Conservation (phyloP, 768 basidiomycete genomes). For the Neoboletus magnificus region DNA sequence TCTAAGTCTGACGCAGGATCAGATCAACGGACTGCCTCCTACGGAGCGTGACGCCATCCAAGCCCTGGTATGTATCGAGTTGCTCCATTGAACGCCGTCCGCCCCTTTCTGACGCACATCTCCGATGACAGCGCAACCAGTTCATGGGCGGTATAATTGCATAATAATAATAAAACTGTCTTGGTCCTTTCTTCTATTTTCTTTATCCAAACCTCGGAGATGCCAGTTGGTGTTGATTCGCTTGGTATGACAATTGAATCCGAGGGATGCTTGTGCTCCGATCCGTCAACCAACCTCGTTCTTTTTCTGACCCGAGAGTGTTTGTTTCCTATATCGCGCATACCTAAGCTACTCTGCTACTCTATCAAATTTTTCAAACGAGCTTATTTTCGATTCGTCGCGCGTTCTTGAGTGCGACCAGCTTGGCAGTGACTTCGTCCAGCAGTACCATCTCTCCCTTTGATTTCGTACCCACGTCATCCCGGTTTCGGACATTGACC, state of each 20-base stretch:
- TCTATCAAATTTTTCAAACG: slow-evolving; percentile 20
- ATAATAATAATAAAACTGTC: slow-evolving; percentile 8
- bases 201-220: background rate
- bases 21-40: slow-evolving; percentile 78
- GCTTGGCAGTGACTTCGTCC: slow-evolving; percentile 64
- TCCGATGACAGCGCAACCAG: slow-evolving; percentile 29
- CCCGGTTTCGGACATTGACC: slow-evolving; percentile 94
- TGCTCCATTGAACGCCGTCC: background rate
- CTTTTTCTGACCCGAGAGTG: background rate
- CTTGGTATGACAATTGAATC: background rate
- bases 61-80: slow-evolving; percentile 58
- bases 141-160: slow-evolving; percentile 33
- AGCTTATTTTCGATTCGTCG: slow-evolving; percentile 54
- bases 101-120: background rate
- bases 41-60: slow-evolving; percentile 76
- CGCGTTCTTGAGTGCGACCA: slow-evolving; percentile 66
- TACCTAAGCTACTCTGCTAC: slow-evolving; percentile 13
- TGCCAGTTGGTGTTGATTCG: no score
- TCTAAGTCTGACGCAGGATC: slow-evolving; percentile 72
- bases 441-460: slow-evolving; percentile 73
- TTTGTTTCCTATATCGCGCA: background rate
- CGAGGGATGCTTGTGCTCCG: background rate
- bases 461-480: slow-evolving; percentile 84
- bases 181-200: background rate
- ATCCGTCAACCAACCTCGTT: background rate